Percentiles rank a stretch among this genome's conserved stretches.
phyloP scores from a whole-genome alignment of 1,284 basidiomycete genomes.

The Rhodotorula glutinis region DNA sequence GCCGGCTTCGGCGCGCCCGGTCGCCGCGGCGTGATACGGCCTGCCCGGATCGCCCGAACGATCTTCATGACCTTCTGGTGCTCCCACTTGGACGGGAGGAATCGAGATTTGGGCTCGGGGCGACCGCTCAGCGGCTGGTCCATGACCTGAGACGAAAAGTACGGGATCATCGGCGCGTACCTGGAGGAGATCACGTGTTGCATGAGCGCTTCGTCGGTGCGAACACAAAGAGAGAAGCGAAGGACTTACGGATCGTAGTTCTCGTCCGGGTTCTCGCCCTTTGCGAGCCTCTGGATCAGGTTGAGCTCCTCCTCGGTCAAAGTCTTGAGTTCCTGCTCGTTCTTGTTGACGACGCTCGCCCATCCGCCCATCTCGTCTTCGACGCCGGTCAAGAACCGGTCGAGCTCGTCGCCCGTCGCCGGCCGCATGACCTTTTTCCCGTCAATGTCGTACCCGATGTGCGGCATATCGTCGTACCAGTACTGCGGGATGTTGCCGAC shows the following conservation, averaged over 20 bases:
- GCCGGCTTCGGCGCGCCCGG: slow-evolving; percentile 60
- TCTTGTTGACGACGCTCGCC: slow-evolving; percentile 92
- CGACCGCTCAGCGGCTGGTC: slow-evolving; percentile 85
- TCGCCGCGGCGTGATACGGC: slow-evolving; percentile 86
- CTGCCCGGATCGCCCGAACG: slow-evolving; percentile 94
- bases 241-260: slow-evolving; percentile 61
- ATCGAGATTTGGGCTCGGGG: slow-evolving; percentile 93
- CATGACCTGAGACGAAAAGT: slow-evolving; percentile 96
- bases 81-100: slow-evolving; percentile 99
- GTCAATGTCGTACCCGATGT: slow-evolving; percentile 94
- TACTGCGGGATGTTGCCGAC: slow-evolving; percentile 94
- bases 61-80: slow-evolving; percentile 99
- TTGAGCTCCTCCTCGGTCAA: slow-evolving; percentile 90
- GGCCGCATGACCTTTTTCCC: slow-evolving; percentile 92
- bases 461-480: slow-evolving; percentile 99
- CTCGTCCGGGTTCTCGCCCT: slow-evolving; percentile 86
- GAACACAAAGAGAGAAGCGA: neutral
- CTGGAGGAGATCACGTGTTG: neutral
- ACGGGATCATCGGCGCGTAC: slow-evolving; percentile 92
- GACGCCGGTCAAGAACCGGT: slow-evolving; percentile 91
- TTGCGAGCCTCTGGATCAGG: slow-evolving; percentile 84
- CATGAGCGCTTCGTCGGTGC: neutral
- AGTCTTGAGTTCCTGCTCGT: slow-evolving; percentile 77
- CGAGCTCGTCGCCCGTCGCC: slow-evolving; percentile 91
- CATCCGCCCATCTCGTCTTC: slow-evolving; percentile 82